Evolutionary conservation across 768 basidiomycete genomes (phyloP), one percentile per base, ranked within the genome.

Genomic region (Sistotremastrum suecicum): DNA sequence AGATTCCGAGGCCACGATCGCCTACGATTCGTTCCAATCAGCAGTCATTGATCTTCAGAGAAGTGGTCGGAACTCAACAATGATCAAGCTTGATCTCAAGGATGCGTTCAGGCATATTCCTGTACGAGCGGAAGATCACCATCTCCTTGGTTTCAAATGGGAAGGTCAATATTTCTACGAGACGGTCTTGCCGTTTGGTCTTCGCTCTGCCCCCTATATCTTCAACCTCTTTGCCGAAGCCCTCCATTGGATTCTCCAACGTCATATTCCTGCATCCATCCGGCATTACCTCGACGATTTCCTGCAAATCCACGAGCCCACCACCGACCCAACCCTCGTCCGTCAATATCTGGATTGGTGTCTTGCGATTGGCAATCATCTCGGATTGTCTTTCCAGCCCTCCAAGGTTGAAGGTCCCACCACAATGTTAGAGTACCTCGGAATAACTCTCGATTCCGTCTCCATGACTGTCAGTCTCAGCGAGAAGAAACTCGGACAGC

Each of bases 221-320:
- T 67, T 65, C 53, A 64, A 66, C 45, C 56, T 66, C 1, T 66
- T 66, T 44, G 56, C 65, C 0, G 61, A 68, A 46, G 66, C 57
- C 7, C 55, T 66, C 7, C 66, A 67, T 46, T 68, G 64, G 65
- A 66, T 67, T 43, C 59, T 66, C 11, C 48, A 55, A 10, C 54
- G 56, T 7, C 59, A 67, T 44, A 57, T 66, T 40, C 63, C 60
- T 0, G 55, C 59, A 0, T 6, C 5, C 5, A 45, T 66, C 1
- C 53, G 53, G 5, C 64, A 66, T 38, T 66, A 64, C 42, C 54
- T 67, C 1, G 60, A 68, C 38, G 59, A 66, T 38, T 67, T 66
- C 45, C 56, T 66, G 20, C 47, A n/a, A n/a, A 43, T 12, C 37
- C 50, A 41, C 38, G 32, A 37, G 30, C 49, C 48, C 5, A 41